Percentiles rank a stretch among this genome's conserved stretches.
Conservation (phyloP, 345 rosid genomes). For the Brassica rapa region DNA sequence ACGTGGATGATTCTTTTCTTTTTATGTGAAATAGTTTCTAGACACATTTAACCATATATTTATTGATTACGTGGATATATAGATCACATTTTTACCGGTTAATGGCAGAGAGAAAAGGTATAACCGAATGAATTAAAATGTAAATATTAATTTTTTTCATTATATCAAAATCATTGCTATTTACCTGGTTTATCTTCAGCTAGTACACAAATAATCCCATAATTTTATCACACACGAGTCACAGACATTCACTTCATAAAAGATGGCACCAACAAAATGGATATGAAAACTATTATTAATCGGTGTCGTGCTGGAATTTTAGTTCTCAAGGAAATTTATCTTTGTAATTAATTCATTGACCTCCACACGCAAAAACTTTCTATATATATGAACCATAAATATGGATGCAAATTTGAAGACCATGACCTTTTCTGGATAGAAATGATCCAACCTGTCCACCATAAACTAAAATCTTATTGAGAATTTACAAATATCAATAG, state of each 20-base stretch:
- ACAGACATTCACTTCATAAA: neutral
- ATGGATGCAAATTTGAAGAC: constrained; percentile 36
- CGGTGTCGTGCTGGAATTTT: neutral
- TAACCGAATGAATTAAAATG: no score
- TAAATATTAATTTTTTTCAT: no score
- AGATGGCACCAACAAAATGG: constrained; percentile 2
- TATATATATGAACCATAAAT: constrained; percentile 38
- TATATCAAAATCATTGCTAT: no score
- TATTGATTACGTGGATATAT: no score
- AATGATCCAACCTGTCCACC: constrained; percentile 47
- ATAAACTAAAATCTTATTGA: constrained; percentile 8
- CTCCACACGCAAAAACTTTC: constrained; percentile 40
- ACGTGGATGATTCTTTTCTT: no score
- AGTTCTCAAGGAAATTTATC: constrained; percentile 6
- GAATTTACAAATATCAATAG: neutral
- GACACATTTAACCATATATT: no score
- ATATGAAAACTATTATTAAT: neutral
- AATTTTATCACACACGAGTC: neutral
- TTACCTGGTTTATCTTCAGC: no score
- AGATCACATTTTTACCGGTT: no score
- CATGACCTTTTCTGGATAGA: constrained; percentile 37
- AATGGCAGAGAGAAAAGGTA: no score
- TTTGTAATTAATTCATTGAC: constrained; percentile 34
- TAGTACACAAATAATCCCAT: no score
- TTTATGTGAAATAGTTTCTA: no score